phyloP scores from a whole-genome alignment of 2,329 filamentous ascomycete genomes.

The Aspergillus intermedius region DNA sequence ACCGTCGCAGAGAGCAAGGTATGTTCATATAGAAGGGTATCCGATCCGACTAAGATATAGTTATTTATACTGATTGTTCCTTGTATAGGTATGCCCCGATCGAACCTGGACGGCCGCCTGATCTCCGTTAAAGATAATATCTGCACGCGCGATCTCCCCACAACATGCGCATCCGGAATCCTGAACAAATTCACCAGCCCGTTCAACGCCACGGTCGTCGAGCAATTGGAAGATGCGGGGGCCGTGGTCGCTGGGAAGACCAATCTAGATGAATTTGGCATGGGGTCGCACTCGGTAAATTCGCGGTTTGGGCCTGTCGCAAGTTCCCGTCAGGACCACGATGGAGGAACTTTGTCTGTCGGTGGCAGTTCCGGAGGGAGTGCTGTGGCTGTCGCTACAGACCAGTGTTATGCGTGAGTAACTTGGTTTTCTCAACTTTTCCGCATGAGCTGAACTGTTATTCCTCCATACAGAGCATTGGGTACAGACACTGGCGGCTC shows the following conservation, averaged over 20 bases:
- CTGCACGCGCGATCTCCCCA: constrained; percentile 57
- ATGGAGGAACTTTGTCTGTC: constrained; percentile 52
- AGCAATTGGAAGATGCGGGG: constrained; percentile 57
- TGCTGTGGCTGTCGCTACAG: constrained; percentile 69
- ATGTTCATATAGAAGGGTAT: constrained; percentile 5
- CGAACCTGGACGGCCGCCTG: constrained; percentile 37
- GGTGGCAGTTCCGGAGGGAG: constrained; percentile 93
- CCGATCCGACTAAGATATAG: neutral
- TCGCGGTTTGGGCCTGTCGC: constrained; percentile 62
- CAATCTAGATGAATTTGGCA: constrained; percentile 93
- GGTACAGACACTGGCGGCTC: constrained; percentile 94
- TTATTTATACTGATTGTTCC: neutral
- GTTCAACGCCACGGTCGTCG: constrained; percentile 74
- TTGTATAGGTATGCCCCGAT: constrained; percentile 27
- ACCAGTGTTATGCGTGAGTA: constrained; percentile 53
- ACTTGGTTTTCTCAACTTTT: neutral
- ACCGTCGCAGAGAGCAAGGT: constrained; percentile 31
- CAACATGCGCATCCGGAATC: constrained; percentile 76
- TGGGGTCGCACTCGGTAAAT: constrained; percentile 74
- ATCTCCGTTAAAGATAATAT: constrained; percentile 75
- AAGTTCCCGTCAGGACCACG: constrained; percentile 39
- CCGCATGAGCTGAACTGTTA: constrained; percentile 3
- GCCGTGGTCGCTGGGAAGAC: constrained; percentile 68
- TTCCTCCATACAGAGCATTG: constrained; percentile 50
- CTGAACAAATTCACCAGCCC: constrained; percentile 66